Evolutionary conservation across 495 filamentous ascomycete species (phyloP).

Genomic region (Aspergillus ellipticus): DNA sequence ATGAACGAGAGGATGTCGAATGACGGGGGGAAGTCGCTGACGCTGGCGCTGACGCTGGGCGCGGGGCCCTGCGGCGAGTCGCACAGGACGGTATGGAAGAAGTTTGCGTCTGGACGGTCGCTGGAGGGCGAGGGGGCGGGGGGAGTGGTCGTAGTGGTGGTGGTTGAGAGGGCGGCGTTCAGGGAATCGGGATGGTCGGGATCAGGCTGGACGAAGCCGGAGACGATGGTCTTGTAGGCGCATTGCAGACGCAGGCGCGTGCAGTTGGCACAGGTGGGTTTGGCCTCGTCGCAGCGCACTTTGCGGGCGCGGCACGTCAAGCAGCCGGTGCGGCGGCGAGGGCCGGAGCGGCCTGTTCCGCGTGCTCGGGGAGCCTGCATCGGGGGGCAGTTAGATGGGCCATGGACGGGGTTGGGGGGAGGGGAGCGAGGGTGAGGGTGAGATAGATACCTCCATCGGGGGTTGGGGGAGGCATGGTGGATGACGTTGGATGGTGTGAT

Average conservation of each 20-base stretch:
- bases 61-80: slow-evolving; percentile 1
- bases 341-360: slow-evolving; percentile 38
- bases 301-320: slow-evolving; percentile 45
- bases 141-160: slow-evolving; percentile 11
- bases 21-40: slow-evolving; percentile 6
- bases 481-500: neutral
- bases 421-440: neutral
- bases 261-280: slow-evolving; percentile 38
- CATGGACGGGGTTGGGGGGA: neutral
- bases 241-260: slow-evolving; percentile 35
- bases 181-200: slow-evolving; percentile 11
- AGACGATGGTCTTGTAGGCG: slow-evolving; percentile 24
- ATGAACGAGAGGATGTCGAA: slow-evolving; percentile 43
- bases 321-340: slow-evolving; percentile 43
- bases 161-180: slow-evolving; percentile 4
- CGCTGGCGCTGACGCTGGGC: neutral
- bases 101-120: slow-evolving; percentile 22
- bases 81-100: slow-evolving; percentile 33
- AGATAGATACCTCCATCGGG: neutral
- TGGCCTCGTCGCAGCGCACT: slow-evolving; percentile 42
- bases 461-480: neutral
- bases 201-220: slow-evolving; percentile 16
- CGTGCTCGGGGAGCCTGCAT: slow-evolving; percentile 33
- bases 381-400: neutral
- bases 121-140: slow-evolving; percentile 14